Evolutionary conservation across 441 rosid genomes (phyloP).

Genomic region (Rhodomyrtus psidioides): DNA sequence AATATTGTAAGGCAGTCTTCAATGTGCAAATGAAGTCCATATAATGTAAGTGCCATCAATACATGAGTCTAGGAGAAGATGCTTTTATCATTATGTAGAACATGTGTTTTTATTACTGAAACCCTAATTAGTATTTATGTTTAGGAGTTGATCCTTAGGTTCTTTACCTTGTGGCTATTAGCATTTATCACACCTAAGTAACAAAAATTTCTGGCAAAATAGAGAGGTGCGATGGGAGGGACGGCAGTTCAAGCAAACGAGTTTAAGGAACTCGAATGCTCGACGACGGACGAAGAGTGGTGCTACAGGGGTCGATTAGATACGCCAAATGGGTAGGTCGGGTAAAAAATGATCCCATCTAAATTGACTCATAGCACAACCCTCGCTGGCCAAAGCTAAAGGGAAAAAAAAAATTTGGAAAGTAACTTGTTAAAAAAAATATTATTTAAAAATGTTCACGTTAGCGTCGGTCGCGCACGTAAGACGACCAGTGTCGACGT

Average conservation of each 20-base stretch:
- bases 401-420: too few species aligned
- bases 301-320: too few species aligned
- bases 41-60: background rate
- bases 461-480: too few species aligned
- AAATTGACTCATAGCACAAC: too few species aligned
- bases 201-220: background rate
- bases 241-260: accelerated
- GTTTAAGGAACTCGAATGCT: background rate
- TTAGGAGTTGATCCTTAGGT: background rate
- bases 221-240: background rate
- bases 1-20: background rate
- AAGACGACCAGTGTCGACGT: too few species aligned
- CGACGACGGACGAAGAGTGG: background rate
- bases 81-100: background rate
- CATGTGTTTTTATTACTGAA: background rate
- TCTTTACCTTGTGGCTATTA: background rate
- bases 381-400: too few species aligned
- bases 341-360: too few species aligned
- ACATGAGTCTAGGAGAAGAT: background rate
- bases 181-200: background rate
- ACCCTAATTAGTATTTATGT: background rate
- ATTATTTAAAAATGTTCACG: too few species aligned
- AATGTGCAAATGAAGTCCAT: background rate
- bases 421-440: too few species aligned
- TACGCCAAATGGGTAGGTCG: too few species aligned